Conservation (phyloP, 306 rosid genomes). For the Castanea mollissima region DNA sequence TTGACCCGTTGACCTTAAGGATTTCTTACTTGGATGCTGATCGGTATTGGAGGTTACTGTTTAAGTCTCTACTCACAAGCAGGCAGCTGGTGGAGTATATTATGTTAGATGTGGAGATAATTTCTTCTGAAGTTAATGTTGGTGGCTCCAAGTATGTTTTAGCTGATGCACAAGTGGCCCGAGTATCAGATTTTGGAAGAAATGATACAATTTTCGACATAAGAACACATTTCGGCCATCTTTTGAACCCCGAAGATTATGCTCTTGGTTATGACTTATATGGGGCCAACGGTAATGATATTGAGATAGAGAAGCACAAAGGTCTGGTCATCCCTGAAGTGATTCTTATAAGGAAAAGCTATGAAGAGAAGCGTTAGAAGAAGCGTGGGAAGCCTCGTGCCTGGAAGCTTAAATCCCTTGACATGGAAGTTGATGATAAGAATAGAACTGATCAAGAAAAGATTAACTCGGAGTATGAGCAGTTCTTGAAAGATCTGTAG, state of each 20-base stretch:
- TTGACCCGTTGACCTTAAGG: constrained; percentile 66
- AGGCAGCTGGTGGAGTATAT: constrained; percentile 67
- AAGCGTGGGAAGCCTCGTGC: constrained; percentile 50
- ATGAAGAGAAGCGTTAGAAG: constrained; percentile 64
- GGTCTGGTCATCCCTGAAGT: constrained; percentile 61
- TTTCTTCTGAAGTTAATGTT: constrained; percentile 46
- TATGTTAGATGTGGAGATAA: constrained; percentile 53
- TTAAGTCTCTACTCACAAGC: constrained; percentile 62
- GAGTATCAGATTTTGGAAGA: constrained; percentile 68
- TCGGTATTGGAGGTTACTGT: constrained; percentile 65
- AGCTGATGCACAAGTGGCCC: constrained; percentile 74
- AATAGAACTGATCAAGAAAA: constrained; percentile 39
- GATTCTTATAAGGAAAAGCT: constrained; percentile 64
- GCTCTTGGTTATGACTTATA: constrained; percentile 77
- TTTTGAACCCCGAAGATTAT: constrained; percentile 62
- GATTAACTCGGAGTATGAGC: constrained; percentile 53
- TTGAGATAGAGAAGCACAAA: constrained; percentile 56
- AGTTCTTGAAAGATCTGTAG: constrained; percentile 60
- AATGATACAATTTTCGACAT: constrained; percentile 61
- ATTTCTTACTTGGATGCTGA: constrained; percentile 68
- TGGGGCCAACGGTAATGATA: constrained; percentile 46
- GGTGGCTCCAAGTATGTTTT: constrained; percentile 57
- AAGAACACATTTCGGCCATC: constrained; percentile 76
- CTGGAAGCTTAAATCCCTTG: constrained; percentile 58
- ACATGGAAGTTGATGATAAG: constrained; percentile 60